These are phyloP conservation scores for Diplotaxis tenuifolia DNA, from an alignment of 345 rosid species.

Conservation along the genomic window DNA sequence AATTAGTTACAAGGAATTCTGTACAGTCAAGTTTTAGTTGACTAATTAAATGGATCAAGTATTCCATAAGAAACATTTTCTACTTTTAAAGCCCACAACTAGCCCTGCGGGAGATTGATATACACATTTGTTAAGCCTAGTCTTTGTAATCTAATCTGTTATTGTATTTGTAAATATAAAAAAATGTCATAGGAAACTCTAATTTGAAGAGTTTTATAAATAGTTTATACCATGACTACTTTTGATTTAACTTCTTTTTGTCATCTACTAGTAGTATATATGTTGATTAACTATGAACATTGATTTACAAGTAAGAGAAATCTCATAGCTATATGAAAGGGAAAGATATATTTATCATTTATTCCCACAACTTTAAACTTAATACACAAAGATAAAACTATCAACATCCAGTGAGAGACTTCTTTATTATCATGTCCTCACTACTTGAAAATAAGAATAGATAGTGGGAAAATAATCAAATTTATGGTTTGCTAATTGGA, in stretches of 20 bases:
- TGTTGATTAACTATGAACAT: neutral
- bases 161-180: no score
- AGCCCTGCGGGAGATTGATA: no score
- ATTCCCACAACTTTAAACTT: neutral
- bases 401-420: neutral
- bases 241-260: no score
- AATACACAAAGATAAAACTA: neutral
- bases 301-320: neutral
- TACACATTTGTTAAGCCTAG: no score
- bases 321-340: neutral
- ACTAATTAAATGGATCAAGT: neutral
- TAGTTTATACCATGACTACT: no score
- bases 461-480: no score
- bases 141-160: no score
- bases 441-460: no score
- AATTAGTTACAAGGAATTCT: neutral
- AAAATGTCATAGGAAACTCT: no score
- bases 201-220: no score
- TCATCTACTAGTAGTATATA: neutral
- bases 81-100: neutral
- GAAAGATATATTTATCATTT: neutral
- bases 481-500: no score
- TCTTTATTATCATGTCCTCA: neutral
- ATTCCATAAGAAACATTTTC: neutral
- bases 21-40: neutral